Conservation (phyloP, 495 filamentous ascomycete species). For the Tuber umbilicatum region DNA sequence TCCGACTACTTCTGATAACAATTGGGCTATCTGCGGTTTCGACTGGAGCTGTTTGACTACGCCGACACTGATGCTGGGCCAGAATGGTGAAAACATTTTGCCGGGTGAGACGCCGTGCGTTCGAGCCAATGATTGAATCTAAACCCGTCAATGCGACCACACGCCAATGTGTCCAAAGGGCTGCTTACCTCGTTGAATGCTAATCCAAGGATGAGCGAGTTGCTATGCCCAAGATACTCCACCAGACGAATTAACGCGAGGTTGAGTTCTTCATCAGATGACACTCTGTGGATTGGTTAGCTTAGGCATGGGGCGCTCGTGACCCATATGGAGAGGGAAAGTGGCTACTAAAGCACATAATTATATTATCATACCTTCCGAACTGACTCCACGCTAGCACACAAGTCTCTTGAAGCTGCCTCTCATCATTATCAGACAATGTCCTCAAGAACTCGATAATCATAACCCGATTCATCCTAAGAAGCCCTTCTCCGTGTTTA, state of each 20-base stretch:
- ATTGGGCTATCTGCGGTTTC: slow-evolving; percentile 72
- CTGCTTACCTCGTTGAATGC: slow-evolving; percentile 69
- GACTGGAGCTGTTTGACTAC: slow-evolving; percentile 73
- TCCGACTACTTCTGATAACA: slow-evolving; percentile 70
- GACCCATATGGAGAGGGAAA: slow-evolving; percentile 34
- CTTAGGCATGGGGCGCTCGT: slow-evolving; percentile 3
- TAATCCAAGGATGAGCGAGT: slow-evolving; percentile 66
- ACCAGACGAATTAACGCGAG: slow-evolving; percentile 74
- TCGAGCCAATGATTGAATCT: slow-evolving; percentile 54
- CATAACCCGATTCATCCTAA: slow-evolving; percentile 59
- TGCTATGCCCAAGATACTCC: slow-evolving; percentile 78
- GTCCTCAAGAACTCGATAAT: slow-evolving; percentile 62
- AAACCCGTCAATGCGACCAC: slow-evolving; percentile 22
- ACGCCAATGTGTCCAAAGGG: slow-evolving; percentile 10
- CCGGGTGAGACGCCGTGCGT: slow-evolving; percentile 53
- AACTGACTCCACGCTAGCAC: slow-evolving; percentile 78
- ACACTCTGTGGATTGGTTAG: slow-evolving; percentile 47
- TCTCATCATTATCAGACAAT: slow-evolving; percentile 59
- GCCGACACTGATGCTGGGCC: slow-evolving; percentile 69
- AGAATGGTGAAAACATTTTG: slow-evolving; percentile 74
- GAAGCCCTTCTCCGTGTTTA: slow-evolving; percentile 46
- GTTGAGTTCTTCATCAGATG: slow-evolving; percentile 71
- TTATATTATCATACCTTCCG: no score
- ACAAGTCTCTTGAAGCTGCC: slow-evolving; percentile 69
- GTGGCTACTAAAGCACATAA: slow-evolving; percentile 14